phyloP scores from a whole-genome alignment of 1,284 basidiomycete genomes.

The Apiotrichum akiyoshidainum region DNA sequence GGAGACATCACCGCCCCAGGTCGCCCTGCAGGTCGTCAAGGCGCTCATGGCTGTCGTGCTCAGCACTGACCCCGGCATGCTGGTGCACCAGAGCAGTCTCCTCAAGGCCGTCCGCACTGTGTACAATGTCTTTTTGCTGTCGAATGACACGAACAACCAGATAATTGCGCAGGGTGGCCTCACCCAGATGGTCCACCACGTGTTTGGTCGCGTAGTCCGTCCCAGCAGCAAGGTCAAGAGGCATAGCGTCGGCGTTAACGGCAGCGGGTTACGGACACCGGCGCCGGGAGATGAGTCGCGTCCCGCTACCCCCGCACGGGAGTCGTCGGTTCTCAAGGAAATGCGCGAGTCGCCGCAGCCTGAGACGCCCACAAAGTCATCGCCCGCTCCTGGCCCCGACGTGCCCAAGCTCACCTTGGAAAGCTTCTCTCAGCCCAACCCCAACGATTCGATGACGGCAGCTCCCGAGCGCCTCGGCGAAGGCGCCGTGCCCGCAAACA shows the following conservation, averaged over 20 bases:
- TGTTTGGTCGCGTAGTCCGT: constrained; percentile 67
- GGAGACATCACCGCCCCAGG: constrained; percentile 78
- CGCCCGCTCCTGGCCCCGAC: no score
- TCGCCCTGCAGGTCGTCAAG: constrained; percentile 92
- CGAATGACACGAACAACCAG: constrained; percentile 83
- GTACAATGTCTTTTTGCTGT: constrained; percentile 92
- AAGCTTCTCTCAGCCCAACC: constrained; percentile 47
- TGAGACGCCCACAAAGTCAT: not conserved
- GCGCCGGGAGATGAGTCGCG: not conserved
- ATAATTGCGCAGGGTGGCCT: constrained; percentile 94
- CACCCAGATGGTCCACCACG: constrained; percentile 94
- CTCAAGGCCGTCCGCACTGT: constrained; percentile 93
- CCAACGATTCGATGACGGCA: constrained; percentile 47
- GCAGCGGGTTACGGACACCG: not conserved
- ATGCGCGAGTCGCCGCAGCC: not conserved
- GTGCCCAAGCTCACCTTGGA: constrained; percentile 15
- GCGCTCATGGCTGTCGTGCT: constrained; percentile 83
- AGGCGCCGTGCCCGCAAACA: constrained; percentile 25
- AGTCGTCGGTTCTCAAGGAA: not conserved
- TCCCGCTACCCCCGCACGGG: not conserved
- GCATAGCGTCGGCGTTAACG: not conserved
- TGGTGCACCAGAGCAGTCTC: constrained; percentile 88
- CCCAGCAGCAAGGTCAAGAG: constrained; percentile 28
- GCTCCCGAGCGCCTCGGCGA: constrained; percentile 31
- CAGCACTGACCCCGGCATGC: constrained; percentile 65